Base-by-base conservation (phyloP, 306 rosid species). In the Cucumis sativus region DNA sequence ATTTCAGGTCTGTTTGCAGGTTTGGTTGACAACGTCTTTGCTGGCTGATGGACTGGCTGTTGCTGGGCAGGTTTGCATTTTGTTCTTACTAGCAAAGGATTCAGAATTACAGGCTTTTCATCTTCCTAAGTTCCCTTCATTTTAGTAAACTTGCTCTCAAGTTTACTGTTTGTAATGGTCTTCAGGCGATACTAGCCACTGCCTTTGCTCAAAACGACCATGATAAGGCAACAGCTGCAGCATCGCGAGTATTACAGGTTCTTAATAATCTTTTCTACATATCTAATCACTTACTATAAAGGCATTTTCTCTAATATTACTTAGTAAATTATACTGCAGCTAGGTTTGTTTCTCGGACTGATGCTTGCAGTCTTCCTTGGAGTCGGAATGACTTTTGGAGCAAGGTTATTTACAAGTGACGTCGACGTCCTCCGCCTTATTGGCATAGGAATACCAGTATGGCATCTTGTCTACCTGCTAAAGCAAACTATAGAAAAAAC, bases 11-110 rank as follows among this genome's bases (percentile, higher is more conserved):
- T 94, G 97, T 83, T 84, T 94, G 83, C 98, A 94, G 84, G 82
- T 94, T 85, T 94, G 98, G 98, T 77, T 94, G 88, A 88, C 98
- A 59, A 88, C 88, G 57, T 94, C 98, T 60, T 96, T 94, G 85
- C 92, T 94, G 51, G 95, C 98, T 1, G 98, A 94, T 69, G 98
- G 98, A 79, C 85, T 94, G 13, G 98, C 98, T 30, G 97, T 94
- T 79, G 97, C 98, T 37, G 98, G 96, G 20, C 98, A 94, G 98
- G 98, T 94, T 62, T 56, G 87, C 77, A 35, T 33, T 54, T 56
- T 45, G 20, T 69, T 16, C 74, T 78, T 6, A 5, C 23, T 62
- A 33, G 37, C 75, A 41, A 10, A 68, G 6, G 74, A 20, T 39
- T 18, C 14, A n/a, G 16, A 66, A 67, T 20, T n/a, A 58, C 25